phyloP scores from a whole-genome alignment of 2,329 filamentous ascomycete species.

The Aspergillus novofumigatus region DNA sequence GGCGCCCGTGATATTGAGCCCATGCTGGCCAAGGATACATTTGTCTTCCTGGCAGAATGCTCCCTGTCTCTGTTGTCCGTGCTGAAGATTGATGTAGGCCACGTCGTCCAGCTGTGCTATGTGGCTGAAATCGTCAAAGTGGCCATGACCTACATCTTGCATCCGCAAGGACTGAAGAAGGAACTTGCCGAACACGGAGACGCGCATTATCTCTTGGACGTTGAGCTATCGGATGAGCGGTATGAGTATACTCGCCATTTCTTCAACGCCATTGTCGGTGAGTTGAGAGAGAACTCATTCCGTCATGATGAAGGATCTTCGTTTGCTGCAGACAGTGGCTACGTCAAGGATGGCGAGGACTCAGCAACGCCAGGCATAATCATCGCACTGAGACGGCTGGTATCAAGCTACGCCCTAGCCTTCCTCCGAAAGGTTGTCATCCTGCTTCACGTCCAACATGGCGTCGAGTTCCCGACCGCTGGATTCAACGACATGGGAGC shows the following conservation, averaged over 20 bases:
- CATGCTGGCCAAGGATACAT: conserved; percentile 35
- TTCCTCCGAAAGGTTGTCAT: conserved; percentile 85
- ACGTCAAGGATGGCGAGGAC: conserved; percentile 35
- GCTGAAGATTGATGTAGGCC: conserved; percentile 68
- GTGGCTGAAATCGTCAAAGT: conserved; percentile 87
- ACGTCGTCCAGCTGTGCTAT: conserved; percentile 81
- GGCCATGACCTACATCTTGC: conserved; percentile 52
- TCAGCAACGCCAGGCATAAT: conserved; percentile 30
- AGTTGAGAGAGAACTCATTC: conserved; percentile 34
- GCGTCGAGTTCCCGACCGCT: conserved; percentile 77
- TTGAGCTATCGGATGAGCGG: conserved; percentile 26
- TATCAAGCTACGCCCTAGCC: conserved; percentile 78
- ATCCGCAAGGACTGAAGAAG: conserved; percentile 34
- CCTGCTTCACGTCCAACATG: conserved; percentile 81
- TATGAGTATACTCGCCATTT: conserved; percentile 31
- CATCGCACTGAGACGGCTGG: conserved; percentile 35
- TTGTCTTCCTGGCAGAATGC: conserved; percentile 70
- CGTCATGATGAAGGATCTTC: conserved; percentile 32
- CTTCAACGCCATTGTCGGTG: conserved; percentile 36
- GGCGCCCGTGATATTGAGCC: conserved; percentile 38
- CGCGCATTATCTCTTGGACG: conserved; percentile 20
- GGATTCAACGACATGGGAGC: conserved; percentile 60
- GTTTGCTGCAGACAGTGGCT: conserved; percentile 34
- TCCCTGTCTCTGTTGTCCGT: conserved; percentile 66
- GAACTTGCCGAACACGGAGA: conserved; percentile 29